Evolutionary conservation across 345 rosid species (phyloP).

Genomic region (Camelina sativa): DNA sequence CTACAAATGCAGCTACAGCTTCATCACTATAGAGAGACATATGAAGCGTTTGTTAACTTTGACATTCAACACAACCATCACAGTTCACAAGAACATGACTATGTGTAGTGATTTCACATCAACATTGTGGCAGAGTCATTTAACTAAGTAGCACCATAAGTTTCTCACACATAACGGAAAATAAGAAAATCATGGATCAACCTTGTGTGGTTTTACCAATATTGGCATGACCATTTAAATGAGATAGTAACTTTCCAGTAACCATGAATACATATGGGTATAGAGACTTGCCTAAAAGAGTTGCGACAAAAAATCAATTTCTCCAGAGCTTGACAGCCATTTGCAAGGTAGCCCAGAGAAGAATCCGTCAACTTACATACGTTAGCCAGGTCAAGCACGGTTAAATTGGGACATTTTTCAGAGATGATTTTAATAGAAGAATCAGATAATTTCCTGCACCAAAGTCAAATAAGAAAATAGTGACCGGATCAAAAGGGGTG

Average conservation of each 20-base stretch:
- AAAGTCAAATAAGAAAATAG: constrained; percentile 13
- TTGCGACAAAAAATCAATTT: constrained; percentile 70
- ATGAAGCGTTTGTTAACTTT: background rate
- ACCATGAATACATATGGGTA: background rate
- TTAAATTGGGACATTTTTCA: constrained; percentile 63
- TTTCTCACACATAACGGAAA: background rate
- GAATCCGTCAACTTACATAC: constrained; percentile 77
- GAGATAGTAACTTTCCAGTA: background rate
- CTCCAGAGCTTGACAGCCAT: constrained; percentile 65
- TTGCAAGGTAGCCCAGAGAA: constrained; percentile 78
- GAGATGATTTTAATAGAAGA: constrained; percentile 71
- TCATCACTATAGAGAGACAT: constrained; percentile 63
- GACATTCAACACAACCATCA: background rate
- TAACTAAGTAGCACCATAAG: background rate
- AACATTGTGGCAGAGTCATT: constrained; percentile 15
- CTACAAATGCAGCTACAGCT: constrained; percentile 90
- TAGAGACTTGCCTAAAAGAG: constrained; percentile 63
- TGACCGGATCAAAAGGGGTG: constrained; percentile 14
- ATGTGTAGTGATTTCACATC: background rate
- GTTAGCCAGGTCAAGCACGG: constrained; percentile 66
- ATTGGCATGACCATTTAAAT: background rate
- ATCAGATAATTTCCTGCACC: constrained; percentile 81
- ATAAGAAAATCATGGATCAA: constrained; percentile 7
- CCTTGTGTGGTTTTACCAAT: background rate
- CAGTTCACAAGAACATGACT: constrained; percentile 13